Conservation (phyloP, 2,329 filamentous ascomycete species). For the Fusarium caatingaense region DNA sequence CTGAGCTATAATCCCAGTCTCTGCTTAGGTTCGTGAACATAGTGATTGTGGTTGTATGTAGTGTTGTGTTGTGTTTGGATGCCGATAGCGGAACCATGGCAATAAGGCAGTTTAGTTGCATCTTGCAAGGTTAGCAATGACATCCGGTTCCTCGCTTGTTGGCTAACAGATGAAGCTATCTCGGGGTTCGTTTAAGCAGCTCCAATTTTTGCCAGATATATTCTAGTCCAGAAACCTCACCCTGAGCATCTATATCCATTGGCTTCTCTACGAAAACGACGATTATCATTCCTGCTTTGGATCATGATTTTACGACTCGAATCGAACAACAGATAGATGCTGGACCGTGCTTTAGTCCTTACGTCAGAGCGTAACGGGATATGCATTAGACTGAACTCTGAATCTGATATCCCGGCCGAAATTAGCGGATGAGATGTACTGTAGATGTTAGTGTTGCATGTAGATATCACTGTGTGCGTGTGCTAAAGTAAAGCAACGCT, state of each 20-base stretch:
- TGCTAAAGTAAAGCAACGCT: slow-evolving; percentile 15
- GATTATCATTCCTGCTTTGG: slow-evolving; percentile 18
- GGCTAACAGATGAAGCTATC: slow-evolving; percentile 8
- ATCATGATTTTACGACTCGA: slow-evolving; percentile 18
- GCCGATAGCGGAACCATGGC: slow-evolving; percentile 11
- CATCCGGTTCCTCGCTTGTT: slow-evolving; percentile 24
- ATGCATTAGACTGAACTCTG: slow-evolving; percentile 36
- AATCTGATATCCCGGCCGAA: slow-evolving; percentile 34
- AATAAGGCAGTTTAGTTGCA: not conserved
- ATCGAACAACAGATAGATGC: not conserved
- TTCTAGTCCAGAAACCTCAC: slow-evolving; percentile 19
- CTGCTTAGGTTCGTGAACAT: not conserved
- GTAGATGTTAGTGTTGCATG: slow-evolving; percentile 6
- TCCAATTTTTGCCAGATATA: slow-evolving; percentile 28
- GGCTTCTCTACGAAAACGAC: not conserved
- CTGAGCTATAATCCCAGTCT: not conserved
- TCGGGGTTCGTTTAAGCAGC: slow-evolving; percentile 4
- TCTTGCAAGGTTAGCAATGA: slow-evolving; percentile 15
- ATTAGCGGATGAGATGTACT: slow-evolving; percentile 4
- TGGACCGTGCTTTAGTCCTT: slow-evolving; percentile 27
- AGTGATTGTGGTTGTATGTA: not conserved
- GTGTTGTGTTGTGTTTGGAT: not conserved
- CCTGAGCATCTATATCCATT: slow-evolving; percentile 4
- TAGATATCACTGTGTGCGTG: slow-evolving; percentile 1
- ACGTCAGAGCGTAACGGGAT: slow-evolving; percentile 26